Evolutionary conservation across 192 early-diverging fungal species (phyloP).

Genomic region (Dimargaris cristalligena): DNA sequence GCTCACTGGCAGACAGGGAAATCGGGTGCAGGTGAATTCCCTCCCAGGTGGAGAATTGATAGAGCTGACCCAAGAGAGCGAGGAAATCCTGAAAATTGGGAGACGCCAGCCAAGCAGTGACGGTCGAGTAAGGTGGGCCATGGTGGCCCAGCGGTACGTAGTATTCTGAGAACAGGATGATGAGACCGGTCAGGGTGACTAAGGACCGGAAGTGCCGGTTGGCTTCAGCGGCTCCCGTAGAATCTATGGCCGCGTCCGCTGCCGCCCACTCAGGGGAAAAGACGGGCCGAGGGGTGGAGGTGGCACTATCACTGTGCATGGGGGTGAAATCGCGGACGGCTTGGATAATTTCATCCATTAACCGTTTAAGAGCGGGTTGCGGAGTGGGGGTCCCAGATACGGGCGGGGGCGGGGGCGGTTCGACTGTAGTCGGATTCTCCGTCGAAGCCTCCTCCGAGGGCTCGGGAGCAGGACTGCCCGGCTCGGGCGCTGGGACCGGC

Average conservation of each 20-base stretch:
- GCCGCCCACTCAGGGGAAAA: not conserved
- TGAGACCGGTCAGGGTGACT: slow-evolving; percentile 39
- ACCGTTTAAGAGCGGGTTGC: not conserved
- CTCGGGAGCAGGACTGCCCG: not conserved
- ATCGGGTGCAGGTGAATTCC: not conserved
- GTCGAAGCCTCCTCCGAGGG: not conserved
- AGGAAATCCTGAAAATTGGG: slow-evolving; percentile 30
- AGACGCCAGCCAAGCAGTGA: slow-evolving; percentile 44
- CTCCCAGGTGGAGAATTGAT: slow-evolving; percentile 25
- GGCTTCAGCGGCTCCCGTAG: slow-evolving; percentile 17
- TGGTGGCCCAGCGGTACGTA: slow-evolving; percentile 45
- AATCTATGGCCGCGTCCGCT: not conserved
- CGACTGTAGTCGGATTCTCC: not conserved
- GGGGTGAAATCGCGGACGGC: not conserved
- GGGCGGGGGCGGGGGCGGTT: not conserved
- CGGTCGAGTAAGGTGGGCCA: slow-evolving; percentile 35
- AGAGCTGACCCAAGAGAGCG: slow-evolving; percentile 34
- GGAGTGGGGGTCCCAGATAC: no score
- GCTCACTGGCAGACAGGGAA: not conserved
- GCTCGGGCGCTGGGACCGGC: slow-evolving; percentile 1
- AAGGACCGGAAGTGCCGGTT: slow-evolving; percentile 35
- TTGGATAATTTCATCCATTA: not conserved
- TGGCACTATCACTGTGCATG: not conserved
- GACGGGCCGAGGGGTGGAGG: no score
- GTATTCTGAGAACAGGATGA: slow-evolving; percentile 51